Evolutionary conservation across 176 grass and related monocot species (phyloP), one percentile per base, ranked within the genome.

Genomic region (Zea mays): DNA sequence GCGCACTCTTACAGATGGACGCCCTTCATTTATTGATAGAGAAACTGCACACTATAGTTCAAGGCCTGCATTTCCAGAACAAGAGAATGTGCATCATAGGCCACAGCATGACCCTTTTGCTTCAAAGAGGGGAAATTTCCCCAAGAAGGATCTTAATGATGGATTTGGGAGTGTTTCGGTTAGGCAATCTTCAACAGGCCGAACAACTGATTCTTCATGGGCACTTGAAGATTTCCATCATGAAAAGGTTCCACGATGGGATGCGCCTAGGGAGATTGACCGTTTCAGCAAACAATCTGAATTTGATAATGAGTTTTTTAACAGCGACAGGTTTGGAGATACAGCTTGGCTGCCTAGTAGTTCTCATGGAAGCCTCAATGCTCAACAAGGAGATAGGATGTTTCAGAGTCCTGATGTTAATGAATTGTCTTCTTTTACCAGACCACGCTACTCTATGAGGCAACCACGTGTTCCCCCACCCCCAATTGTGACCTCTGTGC

Each of bases 391-490:
- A 83, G 91, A 88, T 65, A 78, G 73, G 62, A 80, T 90, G 67
- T 81, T 88, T 75, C 85, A 88, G 80, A 90, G 72, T 52, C 80
- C 80, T 38, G 82, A 88, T 58, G 38, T 74, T 79, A 85, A 81
- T 79, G 86, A 76, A 2, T 92, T 95, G 14, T 90, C 91, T 59
- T 77, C 86, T 62, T 92, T 90, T 86, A 82, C 85, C 34, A 98
- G 84, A 77, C 76, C 83, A 47, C 61, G 83, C 54, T 93, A 92
- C 43, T 82, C 83, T 59, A 74, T 90, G 82, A 85, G 83, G 50
- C 96, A 98, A 51, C 92, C 92, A 66, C 78, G 45, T 83, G 92
- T 95, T 15, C 92, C 73, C 36, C 92, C 96, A 3, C 92, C 92
- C 56, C 92, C 87, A 74, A 71, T 65, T 65, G 70, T 92, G 42